These are phyloP conservation scores for Zygoascus ofunaensis DNA, from an alignment of 805 yeast species.

Conservation along the genomic window DNA sequence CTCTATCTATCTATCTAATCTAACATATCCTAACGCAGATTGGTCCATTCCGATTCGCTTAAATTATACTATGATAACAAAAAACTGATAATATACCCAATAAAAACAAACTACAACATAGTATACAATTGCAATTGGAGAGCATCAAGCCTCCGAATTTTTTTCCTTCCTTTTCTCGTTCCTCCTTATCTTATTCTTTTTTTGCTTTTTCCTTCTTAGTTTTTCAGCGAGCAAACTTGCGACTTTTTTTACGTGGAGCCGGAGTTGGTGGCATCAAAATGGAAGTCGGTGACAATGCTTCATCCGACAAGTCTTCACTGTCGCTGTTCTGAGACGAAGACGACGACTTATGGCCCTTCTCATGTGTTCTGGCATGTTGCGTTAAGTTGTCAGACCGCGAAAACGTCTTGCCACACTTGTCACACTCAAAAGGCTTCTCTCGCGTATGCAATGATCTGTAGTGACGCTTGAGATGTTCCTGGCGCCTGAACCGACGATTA, in stretches of 20 bases:
- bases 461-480: conserved; percentile 70
- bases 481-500: conserved; percentile 58
- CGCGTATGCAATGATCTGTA: conserved; percentile 60
- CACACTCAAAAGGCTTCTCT: conserved; percentile 43
- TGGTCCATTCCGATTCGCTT: too few relatives aligned
- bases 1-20: too few relatives aligned
- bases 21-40: too few relatives aligned
- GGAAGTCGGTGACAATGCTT: conserved; percentile 4
- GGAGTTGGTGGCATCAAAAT: conserved; percentile 10
- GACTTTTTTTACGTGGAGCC: conserved; percentile 1
- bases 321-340: neutral
- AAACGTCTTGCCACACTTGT: conserved; percentile 26
- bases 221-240: conserved; percentile 1
- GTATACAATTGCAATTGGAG: too few relatives aligned
- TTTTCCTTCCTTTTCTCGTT: neutral
- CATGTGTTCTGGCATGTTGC: conserved; percentile 27
- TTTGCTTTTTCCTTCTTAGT: neutral
- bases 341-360: neutral
- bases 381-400: conserved; percentile 29
- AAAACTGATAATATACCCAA: too few relatives aligned
- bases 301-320: neutral
- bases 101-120: too few relatives aligned
- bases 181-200: neutral
- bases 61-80: too few relatives aligned
- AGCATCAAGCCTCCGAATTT: neutral